Evolutionary conservation across 208 protist genomes (phyloP), one percentile per base, ranked within the genome.

Genomic region (Polymyxa betae): DNA sequence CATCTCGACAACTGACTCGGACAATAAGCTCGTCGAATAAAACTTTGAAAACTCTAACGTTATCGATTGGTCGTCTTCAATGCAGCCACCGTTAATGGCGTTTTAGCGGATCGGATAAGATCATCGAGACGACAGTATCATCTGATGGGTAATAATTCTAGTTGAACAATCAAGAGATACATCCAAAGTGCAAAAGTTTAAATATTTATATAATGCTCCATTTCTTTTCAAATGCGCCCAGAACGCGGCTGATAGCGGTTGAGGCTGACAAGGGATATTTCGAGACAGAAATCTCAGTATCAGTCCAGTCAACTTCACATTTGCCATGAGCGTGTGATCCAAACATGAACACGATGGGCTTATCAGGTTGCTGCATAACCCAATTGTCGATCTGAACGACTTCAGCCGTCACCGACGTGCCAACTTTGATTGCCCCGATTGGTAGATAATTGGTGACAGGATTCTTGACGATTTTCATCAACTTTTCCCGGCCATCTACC

Each of bases 391-490:
- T 0, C 0, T 45, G 0, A 49, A 92, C 88, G 45, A 91, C 40
- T 38, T 88, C 35, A 29, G 88, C 92, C 24, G 32, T 77, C 32
- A 91, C 91, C 32, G 91, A 88, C 0, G 54, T 45, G 16, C 93
- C 77, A 78, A 96, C 94, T 5, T 90, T 91, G 35, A 77, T 78
- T 66, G 93, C 94, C 41, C 92, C 92, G 1, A 91, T 89, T 32
- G 98, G 98, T 40, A 99, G 95, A 95, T 99, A 97, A 49, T 98
- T 96, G 35, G 97, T 99, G 45, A 99, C 95, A 0, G 98, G 98
- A 93, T 99, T 99, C 90, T 98, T 97, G 88, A 99, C 97, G 0
- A 99, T 96, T 49, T 98, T 98, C 88, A 99, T 93, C 45, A 95
- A 95, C 72, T 94, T 94, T 16, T 95, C 87, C 38, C 95, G 89